These are phyloP conservation scores for Alternaria panax DNA, from an alignment of 2,329 filamentous ascomycete genomes.

Conservation along the genomic window DNA sequence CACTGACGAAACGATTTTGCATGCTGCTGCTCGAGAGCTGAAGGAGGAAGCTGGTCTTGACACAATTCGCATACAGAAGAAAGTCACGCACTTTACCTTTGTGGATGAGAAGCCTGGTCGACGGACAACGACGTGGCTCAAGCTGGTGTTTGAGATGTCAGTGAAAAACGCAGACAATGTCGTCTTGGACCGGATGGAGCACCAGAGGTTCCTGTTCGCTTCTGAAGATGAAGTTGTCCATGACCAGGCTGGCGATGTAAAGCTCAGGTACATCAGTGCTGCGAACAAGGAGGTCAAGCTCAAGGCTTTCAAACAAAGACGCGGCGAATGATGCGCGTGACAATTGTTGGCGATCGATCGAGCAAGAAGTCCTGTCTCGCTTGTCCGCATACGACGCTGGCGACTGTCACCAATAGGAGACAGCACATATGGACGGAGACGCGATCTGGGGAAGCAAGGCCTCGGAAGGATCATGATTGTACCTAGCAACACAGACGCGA, in stretches of 20 bases:
- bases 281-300: constrained; percentile 45
- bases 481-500: neutral
- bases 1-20: constrained; percentile 57
- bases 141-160: constrained; percentile 48
- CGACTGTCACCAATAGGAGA: constrained; percentile 10
- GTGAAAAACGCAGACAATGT: constrained; percentile 35
- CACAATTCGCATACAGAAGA: constrained; percentile 53
- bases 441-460: neutral
- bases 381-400: constrained; percentile 6
- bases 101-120: constrained; percentile 22
- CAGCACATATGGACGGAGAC: constrained; percentile 3
- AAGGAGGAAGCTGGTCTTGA: constrained; percentile 61
- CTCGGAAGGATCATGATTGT: neutral
- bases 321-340: constrained; percentile 11
- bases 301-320: constrained; percentile 42
- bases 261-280: constrained; percentile 41
- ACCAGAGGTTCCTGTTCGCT: constrained; percentile 52
- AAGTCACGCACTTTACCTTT: constrained; percentile 50
- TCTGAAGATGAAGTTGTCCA: constrained; percentile 50
- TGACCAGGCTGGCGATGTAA: constrained; percentile 35
- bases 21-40: constrained; percentile 59
- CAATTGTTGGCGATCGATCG: neutral
- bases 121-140: constrained; percentile 40
- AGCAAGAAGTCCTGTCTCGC: constrained; percentile 1
- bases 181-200: constrained; percentile 52